Conservation (phyloP, 148 eudicot species). For the Camellia sinensis region DNA sequence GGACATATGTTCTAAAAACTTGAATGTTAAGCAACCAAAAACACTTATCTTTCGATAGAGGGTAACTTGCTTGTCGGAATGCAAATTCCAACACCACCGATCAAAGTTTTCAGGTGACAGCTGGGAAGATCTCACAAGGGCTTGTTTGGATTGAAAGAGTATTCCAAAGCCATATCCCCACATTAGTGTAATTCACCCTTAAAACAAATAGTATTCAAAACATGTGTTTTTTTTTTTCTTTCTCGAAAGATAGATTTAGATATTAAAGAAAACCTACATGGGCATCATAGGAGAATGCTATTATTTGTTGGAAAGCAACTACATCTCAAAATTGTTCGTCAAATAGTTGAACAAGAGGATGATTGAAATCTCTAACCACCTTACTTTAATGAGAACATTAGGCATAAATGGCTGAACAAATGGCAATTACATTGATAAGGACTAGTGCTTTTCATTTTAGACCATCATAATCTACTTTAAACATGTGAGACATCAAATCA, state of each 20-base stretch:
- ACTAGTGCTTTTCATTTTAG: not conserved
- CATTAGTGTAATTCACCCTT: too few relatives aligned
- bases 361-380: not conserved
- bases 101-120: too few relatives aligned
- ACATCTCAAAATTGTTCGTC: not conserved
- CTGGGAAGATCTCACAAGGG: too few relatives aligned
- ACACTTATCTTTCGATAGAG: too few relatives aligned
- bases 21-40: too few relatives aligned
- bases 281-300: not conserved
- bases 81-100: too few relatives aligned
- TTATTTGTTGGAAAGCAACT: not conserved
- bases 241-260: not conserved
- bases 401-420: not conserved
- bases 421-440: not conserved
- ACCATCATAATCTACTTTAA: not conserved
- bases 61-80: too few relatives aligned
- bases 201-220: not conserved
- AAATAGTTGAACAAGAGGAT: not conserved
- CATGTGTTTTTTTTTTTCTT: not conserved
- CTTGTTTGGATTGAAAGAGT: too few relatives aligned
- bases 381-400: conserved; percentile 2
- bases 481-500: not conserved
- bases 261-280: not conserved
- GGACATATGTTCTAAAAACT: too few relatives aligned
- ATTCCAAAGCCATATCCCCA: too few relatives aligned